Evolutionary conservation across 2,329 filamentous ascomycete genomes (phyloP).

Genomic region (Aspergillus latus): DNA sequence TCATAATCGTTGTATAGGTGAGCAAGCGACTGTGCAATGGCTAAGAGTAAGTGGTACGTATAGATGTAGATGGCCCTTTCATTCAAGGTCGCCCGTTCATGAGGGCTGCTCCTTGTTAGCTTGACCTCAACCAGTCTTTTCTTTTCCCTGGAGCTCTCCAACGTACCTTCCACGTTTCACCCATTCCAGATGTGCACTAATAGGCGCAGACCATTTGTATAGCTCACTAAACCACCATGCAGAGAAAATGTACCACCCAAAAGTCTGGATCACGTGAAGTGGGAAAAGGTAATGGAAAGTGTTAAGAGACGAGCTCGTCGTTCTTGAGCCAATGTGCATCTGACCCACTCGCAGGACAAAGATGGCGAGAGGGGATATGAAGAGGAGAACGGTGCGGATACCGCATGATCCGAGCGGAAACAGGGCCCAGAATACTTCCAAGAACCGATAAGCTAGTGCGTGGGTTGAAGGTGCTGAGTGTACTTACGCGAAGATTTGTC

Average conservation of each 20-base stretch:
- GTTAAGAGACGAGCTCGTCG: slow-evolving; percentile 66
- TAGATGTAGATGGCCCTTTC: slow-evolving; percentile 82
- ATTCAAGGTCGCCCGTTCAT: slow-evolving; percentile 75
- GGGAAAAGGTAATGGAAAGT: slow-evolving; percentile 61
- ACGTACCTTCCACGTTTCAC: slow-evolving; percentile 67
- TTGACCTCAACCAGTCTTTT: neutral
- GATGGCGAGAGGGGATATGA: slow-evolving; percentile 71
- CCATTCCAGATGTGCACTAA: slow-evolving; percentile 65
- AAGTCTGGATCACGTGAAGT: slow-evolving; percentile 65
- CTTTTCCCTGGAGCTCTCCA: neutral
- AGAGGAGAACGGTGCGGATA: slow-evolving; percentile 71
- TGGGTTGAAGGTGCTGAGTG: neutral
- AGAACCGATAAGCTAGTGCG: slow-evolving; percentile 10
- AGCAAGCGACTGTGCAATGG: slow-evolving; percentile 64
- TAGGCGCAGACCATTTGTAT: slow-evolving; percentile 70
- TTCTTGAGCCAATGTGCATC: slow-evolving; percentile 72
- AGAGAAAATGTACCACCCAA: slow-evolving; percentile 74
- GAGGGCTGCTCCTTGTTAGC: slow-evolving; percentile 36
- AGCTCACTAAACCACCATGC: slow-evolving; percentile 77
- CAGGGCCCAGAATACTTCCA: slow-evolving; percentile 76
- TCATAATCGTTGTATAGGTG: slow-evolving; percentile 77
- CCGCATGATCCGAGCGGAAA: slow-evolving; percentile 77
- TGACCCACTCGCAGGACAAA: slow-evolving; percentile 84
- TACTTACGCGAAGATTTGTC: slow-evolving; percentile 67
- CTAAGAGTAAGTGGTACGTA: slow-evolving; percentile 67